Evolutionary conservation across 192 early-diverging fungal genomes (phyloP), one percentile per base, ranked within the genome.

Genomic region (Dissophora globulifera): DNA sequence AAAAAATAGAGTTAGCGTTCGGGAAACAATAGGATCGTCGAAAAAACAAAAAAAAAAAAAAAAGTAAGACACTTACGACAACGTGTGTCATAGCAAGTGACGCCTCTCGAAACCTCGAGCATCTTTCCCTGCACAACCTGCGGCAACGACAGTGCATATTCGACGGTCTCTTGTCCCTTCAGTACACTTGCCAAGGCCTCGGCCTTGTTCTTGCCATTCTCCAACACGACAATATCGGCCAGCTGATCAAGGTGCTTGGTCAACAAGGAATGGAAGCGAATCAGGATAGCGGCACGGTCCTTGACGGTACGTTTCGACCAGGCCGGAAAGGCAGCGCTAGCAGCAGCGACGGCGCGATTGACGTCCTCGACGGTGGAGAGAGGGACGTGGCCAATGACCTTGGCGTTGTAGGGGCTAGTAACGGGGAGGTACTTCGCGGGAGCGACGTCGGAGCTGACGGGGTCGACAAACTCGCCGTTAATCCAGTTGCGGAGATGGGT

Each of bases 141-240:
- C 13, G 92, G 91, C 26, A 92, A 64, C 1, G 88, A 82, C 6
- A 90, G 64, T 6, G 92, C 90, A 53, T 90, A 93, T 64, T 93
- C 92, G 32, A 94, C 82, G 0, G 92, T 93, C 61, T 94, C 93
- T 41, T 89, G 81, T 16, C 92, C 93, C 67, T 93, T 93, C 54
- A 81, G 67, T 43, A 94, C 81, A 58, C 93, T 93, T 31, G 85
- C 89, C 17, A 85, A 45, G 9, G 92, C 92, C 69, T 94, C 93
- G 0, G 82, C 69, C 63, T 81, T 82, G 46, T 84, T 93, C 83
- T 94, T 94, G 64, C 93, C 93, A 61, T 94, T 92, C 70, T 94
- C 93, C 25, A 81, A 68, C 23, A 89, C 91, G 12, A 94, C 86
- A 56, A 93, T 70, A 43, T 84, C 88, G 0, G 87, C 90, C 15